Evolutionary conservation across 2,329 filamentous ascomycete species (phyloP), one percentile per base, ranked within the genome.

Genomic region (Phaeosphaeria sp.): DNA sequence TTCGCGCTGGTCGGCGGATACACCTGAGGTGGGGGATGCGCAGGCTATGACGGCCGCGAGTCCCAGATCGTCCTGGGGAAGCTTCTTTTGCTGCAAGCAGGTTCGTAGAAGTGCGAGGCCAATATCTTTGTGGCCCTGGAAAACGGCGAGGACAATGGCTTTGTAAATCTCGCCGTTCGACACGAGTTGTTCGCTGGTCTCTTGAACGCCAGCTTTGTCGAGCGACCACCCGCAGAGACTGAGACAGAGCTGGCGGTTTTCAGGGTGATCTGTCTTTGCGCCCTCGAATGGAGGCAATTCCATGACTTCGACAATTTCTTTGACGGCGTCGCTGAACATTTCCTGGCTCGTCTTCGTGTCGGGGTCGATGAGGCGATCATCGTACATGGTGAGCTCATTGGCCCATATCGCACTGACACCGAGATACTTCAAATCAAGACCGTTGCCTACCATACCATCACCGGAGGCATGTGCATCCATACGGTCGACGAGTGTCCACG

Each of bases 401-500:
- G 80, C 85, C 91, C 91, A 94, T 54, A 95, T 86, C 2, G 85
- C 85, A 53, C 86, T 81, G 6, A 93, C 87, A 1, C 92, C 92
- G 57, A 94, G 81, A 67, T 91, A 95, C 68, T 89, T 89, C 20
- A 94, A 78, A 66, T 95, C 91, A 3, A 93, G 79, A 2, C 84
- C 84, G 13, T 86, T 82, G 7, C 87, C 81, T 24, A 89, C 80
- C 89, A 95, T 91, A n/a, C 88, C 89, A 47, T 87, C 85, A 61
- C 89, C 84, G 36, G 83, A 81, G 2, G 89, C 87, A 27, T 87
- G 86, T 24, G 84, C 81, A 64, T 91, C 87, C 63, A 82, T 78
- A n/a, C 90, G 87, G 57, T 85, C 83, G 48, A 93, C 82, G 83
- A 91, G 91, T 47, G 87, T 85, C 92, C 92, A 96, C n/a, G 91